Conservation (phyloP, 1,139 yeast genomes). For the Scheffersomyces illinoinensis region DNA sequence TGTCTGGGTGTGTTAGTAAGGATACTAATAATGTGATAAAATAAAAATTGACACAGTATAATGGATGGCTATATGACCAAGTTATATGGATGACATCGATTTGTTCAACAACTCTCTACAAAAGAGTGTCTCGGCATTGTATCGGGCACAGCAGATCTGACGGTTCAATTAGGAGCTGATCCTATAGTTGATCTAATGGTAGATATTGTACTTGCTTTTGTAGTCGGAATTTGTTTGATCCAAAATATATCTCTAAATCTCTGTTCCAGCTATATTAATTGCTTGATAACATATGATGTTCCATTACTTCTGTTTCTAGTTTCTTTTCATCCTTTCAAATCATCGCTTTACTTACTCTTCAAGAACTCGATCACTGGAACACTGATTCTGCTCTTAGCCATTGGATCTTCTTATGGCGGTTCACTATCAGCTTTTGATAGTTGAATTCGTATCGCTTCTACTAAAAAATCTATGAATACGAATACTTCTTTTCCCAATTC, state of each 20-base stretch:
- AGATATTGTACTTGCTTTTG: neutral
- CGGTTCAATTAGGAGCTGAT: too few relatives aligned
- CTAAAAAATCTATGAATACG: neutral
- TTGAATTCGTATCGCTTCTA: constrained; percentile 2
- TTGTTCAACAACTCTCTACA: neutral
- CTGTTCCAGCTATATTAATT: too few relatives aligned
- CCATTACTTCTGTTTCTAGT: too few relatives aligned
- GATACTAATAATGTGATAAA: neutral
- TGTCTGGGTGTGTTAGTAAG: constrained; percentile 48
- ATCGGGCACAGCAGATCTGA: too few relatives aligned
- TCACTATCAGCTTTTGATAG: constrained; percentile 5
- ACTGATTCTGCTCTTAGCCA: constrained; percentile 21
- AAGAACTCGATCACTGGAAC: constrained; percentile 48
- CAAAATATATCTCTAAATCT: too few relatives aligned
- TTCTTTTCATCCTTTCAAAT: neutral
- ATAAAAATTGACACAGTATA: neutral
- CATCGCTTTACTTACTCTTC: constrained; percentile 34
- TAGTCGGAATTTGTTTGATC: too few relatives aligned
- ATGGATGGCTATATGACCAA: neutral
- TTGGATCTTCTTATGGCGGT: constrained; percentile 5
- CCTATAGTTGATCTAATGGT: neutral
- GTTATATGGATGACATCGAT: neutral
- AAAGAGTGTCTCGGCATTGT: too few relatives aligned
- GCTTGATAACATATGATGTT: too few relatives aligned
- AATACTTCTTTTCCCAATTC: neutral